A percentile compares a stretch with the other conserved stretches of the same genome.
Conservation (phyloP, 371 early-diverging fungal genomes). For the Haplosporangium sp. region DNA sequence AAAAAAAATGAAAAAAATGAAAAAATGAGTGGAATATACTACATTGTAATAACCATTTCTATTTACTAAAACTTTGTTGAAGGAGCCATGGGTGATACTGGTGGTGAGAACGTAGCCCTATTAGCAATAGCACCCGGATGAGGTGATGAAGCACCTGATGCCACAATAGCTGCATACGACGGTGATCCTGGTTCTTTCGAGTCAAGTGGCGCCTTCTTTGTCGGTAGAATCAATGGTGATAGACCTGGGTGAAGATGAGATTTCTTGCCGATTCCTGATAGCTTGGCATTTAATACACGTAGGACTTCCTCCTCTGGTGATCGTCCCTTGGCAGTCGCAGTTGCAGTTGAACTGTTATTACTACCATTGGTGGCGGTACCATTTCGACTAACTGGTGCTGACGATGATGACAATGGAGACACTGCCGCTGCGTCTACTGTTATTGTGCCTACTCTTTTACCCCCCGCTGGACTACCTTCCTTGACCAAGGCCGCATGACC, state of each 20-base stretch:
- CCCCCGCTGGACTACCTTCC: conserved; percentile 6
- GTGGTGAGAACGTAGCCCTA: conserved; percentile 10
- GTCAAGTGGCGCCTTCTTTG: conserved; percentile 3
- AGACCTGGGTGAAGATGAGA: conserved; percentile 3
- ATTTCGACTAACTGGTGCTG: neutral
- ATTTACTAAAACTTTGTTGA: conserved; percentile 7
- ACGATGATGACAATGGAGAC: neutral
- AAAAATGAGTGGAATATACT: too few relatives aligned
- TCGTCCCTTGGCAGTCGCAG: conserved; percentile 13
- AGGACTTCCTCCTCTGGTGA: conserved; percentile 46
- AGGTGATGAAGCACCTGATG: conserved; percentile 42
- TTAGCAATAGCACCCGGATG: conserved; percentile 12
- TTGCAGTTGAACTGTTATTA: neutral
- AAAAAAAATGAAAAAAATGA: too few relatives aligned
- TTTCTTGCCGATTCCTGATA: conserved; percentile 18
- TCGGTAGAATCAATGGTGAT: conserved; percentile 7
- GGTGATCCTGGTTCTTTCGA: conserved; percentile 39
- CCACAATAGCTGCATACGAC: conserved; percentile 54
- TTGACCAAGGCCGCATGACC: conserved; percentile 36
- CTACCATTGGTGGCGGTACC: neutral
- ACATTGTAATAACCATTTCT: too few relatives aligned
- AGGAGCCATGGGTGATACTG: conserved; percentile 8
- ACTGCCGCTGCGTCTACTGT: conserved; percentile 25
- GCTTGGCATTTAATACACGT: conserved; percentile 49
- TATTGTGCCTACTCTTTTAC: conserved; percentile 14